Evolutionary conservation across 2,329 filamentous ascomycete species (phyloP).

Genomic region (Corinectria fuckeliana): DNA sequence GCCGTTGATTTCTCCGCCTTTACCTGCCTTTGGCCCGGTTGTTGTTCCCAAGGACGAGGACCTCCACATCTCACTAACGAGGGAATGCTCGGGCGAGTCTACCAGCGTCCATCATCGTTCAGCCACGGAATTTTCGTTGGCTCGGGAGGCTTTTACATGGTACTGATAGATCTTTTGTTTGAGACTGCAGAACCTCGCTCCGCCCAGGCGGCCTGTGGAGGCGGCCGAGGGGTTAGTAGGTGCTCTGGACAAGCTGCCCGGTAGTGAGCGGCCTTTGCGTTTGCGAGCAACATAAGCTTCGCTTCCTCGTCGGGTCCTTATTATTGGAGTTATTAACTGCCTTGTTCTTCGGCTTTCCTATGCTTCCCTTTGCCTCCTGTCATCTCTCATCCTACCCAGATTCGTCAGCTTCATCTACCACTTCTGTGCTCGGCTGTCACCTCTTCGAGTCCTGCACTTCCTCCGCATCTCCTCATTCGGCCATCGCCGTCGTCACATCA

Average conservation of each 20-base stretch:
- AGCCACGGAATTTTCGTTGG: neutral
- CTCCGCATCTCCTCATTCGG: neutral
- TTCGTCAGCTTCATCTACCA: neutral
- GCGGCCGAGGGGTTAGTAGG: too few species aligned
- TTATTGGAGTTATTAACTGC: conserved; percentile 20
- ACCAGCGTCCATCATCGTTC: neutral
- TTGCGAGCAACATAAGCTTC: conserved; percentile 4
- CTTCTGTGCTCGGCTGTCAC: neutral
- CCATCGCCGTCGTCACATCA: neutral
- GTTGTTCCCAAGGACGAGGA: conserved; percentile 6
- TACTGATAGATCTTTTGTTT: conserved; percentile 8
- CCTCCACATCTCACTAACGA: neutral
- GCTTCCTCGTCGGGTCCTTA: conserved; percentile 15
- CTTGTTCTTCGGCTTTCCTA: conserved; percentile 15
- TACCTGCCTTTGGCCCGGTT: neutral
- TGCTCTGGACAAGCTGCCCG: neutral
- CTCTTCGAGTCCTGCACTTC: neutral
- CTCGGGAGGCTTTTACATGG: neutral
- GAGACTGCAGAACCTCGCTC: conserved; percentile 7
- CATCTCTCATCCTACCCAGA: conserved; percentile 9
- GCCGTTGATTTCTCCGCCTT: conserved; percentile 2
- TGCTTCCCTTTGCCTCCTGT: conserved; percentile 12
- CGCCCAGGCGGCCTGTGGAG: conserved; percentile 5
- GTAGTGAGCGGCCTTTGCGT: conserved; percentile 10
- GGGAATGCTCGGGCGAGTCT: neutral